Percentiles rank a stretch among this genome's conserved stretches.
These are phyloP conservation scores for Blastomyces parvus DNA, from an alignment of 2,329 filamentous ascomycete genomes.

Conservation along the genomic window DNA sequence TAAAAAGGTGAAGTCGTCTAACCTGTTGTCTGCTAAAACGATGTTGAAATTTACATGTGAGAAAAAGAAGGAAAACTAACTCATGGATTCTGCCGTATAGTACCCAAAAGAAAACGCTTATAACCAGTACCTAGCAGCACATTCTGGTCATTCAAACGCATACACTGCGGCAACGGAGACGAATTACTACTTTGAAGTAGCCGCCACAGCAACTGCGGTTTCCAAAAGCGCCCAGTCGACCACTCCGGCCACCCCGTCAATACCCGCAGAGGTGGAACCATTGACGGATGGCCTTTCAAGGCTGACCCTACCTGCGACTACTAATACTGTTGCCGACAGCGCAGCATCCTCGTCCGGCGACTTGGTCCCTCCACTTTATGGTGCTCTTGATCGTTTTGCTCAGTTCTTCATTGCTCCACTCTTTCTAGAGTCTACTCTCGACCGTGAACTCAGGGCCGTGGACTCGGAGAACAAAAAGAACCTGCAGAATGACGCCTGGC, in stretches of 20 bases:
- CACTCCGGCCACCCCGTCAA: conserved; percentile 8
- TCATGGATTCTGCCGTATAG: conserved; percentile 29
- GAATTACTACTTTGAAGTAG: conserved; percentile 96
- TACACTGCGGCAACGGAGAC: conserved; percentile 90
- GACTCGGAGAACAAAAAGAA: conserved; percentile 99
- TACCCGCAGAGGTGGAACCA: conserved; percentile 9
- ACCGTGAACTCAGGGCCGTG: conserved; percentile 78
- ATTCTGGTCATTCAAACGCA: conserved; percentile 88
- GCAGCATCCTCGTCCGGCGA: conserved; percentile 19
- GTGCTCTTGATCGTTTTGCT: conserved; percentile 80
- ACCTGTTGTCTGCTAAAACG: neutral
- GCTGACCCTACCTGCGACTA: conserved; percentile 9
- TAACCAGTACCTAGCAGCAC: conserved; percentile 78
- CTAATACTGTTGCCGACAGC: conserved; percentile 19
- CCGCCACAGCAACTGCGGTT: conserved; percentile 54
- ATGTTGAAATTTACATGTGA: neutral
- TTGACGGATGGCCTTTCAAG: conserved; percentile 15
- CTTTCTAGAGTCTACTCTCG: conserved; percentile 74
- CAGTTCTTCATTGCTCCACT: conserved; percentile 88
- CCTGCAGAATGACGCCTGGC: conserved; percentile 80
- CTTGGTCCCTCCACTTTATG: conserved; percentile 55
- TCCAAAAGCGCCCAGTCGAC: conserved; percentile 9
- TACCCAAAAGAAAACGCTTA: conserved; percentile 95
- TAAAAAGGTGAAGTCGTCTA: conserved; percentile 56
- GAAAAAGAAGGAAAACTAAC: neutral